Conservation (phyloP, 306 rosid species). For the Mimosa bimucronata region DNA sequence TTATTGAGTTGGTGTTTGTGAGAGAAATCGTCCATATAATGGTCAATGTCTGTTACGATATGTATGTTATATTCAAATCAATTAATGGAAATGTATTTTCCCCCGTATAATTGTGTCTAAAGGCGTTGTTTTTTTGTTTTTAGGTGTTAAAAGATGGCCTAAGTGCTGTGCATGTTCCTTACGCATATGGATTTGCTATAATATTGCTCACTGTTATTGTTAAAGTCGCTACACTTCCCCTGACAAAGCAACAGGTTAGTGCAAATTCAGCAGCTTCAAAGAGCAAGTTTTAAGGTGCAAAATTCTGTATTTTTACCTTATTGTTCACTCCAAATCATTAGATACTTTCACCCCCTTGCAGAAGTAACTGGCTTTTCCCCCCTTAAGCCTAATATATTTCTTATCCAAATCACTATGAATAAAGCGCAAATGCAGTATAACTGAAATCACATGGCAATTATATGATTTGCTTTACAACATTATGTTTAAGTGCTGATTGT, state of each 20-base stretch:
- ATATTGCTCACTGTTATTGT: slow-evolving; percentile 88
- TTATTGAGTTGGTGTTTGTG: slow-evolving; percentile 22
- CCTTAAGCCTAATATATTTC: slow-evolving; percentile 26
- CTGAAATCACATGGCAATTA: slow-evolving; percentile 16
- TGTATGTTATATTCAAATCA: slow-evolving; percentile 16
- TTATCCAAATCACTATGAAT: slow-evolving; percentile 13
- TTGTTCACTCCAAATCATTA: background rate
- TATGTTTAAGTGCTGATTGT: slow-evolving; percentile 22
- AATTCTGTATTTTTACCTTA: slow-evolving; percentile 26
- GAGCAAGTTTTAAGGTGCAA: background rate
- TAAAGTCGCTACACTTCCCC: slow-evolving; percentile 76
- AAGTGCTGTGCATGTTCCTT: slow-evolving; percentile 82
- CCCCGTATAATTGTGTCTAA: slow-evolving; percentile 18
- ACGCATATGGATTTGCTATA: slow-evolving; percentile 93
- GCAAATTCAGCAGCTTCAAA: slow-evolving; percentile 12
- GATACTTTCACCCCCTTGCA: background rate
- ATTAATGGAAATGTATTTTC: slow-evolving; percentile 7
- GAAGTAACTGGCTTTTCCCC: slow-evolving; percentile 26
- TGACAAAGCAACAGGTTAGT: slow-evolving; percentile 95
- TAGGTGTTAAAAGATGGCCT: slow-evolving; percentile 91
- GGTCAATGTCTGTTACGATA: background rate
- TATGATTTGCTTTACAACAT: slow-evolving; percentile 13
- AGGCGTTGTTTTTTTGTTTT: background rate
- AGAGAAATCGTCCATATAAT: background rate
- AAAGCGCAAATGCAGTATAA: slow-evolving; percentile 29